A percentile compares a stretch with the other conserved stretches of the same genome.
Evolutionary conservation across 2,329 filamentous ascomycete species (phyloP).

Genomic region (Cyphellophora attinorum): DNA sequence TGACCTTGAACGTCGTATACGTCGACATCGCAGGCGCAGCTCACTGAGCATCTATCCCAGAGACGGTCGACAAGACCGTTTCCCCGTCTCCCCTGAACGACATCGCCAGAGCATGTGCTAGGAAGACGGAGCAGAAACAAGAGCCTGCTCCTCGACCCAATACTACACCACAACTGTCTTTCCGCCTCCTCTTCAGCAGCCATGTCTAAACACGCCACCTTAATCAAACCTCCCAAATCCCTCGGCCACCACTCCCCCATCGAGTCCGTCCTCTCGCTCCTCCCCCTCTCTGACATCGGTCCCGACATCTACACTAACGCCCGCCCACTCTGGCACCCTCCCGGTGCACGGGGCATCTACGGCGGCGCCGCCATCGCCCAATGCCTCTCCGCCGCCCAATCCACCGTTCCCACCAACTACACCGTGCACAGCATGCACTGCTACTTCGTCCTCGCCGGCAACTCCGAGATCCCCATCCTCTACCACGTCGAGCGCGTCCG

Average conservation of each 20-base stretch:
- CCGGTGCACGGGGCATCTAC: slow-evolving; percentile 85
- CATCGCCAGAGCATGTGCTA: too few species aligned
- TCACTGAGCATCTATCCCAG: too few species aligned
- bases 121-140: too few species aligned
- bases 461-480: slow-evolving; percentile 72
- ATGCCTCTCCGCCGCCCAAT: slow-evolving; percentile 76
- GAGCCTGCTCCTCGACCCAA: too few species aligned
- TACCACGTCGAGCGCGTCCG: slow-evolving; percentile 94
- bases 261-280: slow-evolving; percentile 81
- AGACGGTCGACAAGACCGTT: too few species aligned
- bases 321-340: slow-evolving; percentile 81
- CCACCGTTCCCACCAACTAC: slow-evolving; percentile 72
- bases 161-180: too few species aligned
- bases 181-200: too few species aligned
- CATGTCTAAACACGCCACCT: slow-evolving; percentile 34
- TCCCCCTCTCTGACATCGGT: slow-evolving; percentile 64
- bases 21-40: too few species aligned
- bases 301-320: slow-evolving; percentile 75
- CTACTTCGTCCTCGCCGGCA: slow-evolving; percentile 92
- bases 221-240: slow-evolving; percentile 65
- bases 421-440: slow-evolving; percentile 94
- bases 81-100: too few species aligned
- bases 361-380: slow-evolving; percentile 91
- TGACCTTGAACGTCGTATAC: too few species aligned
- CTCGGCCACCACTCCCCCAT: slow-evolving; percentile 68